These are phyloP conservation scores for Mycena floridula DNA, from an alignment of 768 basidiomycete genomes.

Conservation along the genomic window DNA sequence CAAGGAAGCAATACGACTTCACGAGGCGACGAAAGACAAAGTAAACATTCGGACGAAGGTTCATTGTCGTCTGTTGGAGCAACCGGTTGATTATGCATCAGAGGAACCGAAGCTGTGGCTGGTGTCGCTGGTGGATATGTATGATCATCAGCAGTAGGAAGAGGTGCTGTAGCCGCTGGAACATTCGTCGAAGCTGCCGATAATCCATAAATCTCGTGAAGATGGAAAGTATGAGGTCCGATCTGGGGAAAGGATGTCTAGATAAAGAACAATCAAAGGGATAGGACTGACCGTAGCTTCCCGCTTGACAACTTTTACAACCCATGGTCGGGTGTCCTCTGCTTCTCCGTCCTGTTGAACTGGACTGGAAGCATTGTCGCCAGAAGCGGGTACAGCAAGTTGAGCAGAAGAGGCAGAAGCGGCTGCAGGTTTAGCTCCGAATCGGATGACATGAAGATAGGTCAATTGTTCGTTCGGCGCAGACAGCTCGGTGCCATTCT, in stretches of 20 bases:
- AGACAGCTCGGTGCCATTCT: conserved; percentile 58
- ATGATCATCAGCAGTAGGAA: conserved; percentile 32
- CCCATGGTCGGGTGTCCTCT: conserved; percentile 73
- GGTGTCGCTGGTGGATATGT: conserved; percentile 39
- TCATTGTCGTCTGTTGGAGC: conserved; percentile 48
- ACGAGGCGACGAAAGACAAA: conserved; percentile 82
- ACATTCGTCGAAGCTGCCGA: conserved; percentile 46
- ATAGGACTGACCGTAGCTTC: conserved; percentile 65
- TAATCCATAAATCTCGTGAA: conserved; percentile 93
- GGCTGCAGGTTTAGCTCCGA: conserved; percentile 38
- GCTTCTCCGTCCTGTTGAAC: conserved; percentile 25
- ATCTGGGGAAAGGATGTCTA: conserved; percentile 43
- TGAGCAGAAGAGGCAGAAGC: conserved; percentile 14
- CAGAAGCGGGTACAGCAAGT: conserved; percentile 11
- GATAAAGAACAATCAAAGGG: conserved; percentile 1
- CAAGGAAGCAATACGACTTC: conserved; percentile 93
- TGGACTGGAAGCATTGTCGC: conserved; percentile 8
- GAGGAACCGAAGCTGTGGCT: conserved; percentile 14
- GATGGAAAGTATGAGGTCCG: conserved; percentile 88
- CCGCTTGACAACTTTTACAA: conserved; percentile 87
- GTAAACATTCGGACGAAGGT: conserved; percentile 82
- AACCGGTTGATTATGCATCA: conserved; percentile 7
- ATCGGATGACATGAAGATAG: conserved; percentile 77
- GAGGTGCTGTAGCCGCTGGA: conserved; percentile 28
- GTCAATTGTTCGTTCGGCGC: conserved; percentile 83